Evolutionary conservation across 2,329 filamentous ascomycete species (phyloP), one percentile per base, ranked within the genome.

Genomic region (Didymella arachidicola): DNA sequence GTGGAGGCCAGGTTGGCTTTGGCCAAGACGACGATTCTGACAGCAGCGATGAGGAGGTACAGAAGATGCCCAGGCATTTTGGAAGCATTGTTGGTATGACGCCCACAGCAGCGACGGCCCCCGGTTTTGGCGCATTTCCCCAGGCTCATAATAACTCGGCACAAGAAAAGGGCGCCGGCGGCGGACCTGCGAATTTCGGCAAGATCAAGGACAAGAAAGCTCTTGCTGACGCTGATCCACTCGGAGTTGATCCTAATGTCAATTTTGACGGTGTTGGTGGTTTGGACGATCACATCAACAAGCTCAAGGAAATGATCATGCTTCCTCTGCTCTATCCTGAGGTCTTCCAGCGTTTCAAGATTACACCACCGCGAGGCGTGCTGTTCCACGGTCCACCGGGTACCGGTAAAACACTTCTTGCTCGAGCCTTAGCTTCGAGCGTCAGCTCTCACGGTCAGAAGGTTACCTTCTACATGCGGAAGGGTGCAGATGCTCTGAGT

Each of bases 381-480:
- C 79, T 99, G 59, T 99, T 99, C 78, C 95, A 99, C 74, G 95
- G 95, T 32, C 95, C 95, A 53, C 95, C 96, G 5, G 95, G 95
- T 76, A 99, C 95, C 16, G 95, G 95, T 84, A 99, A 97, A 81
- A 99, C 95, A 12, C 83, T 99, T n/a, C 86, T 99, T 60, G 95
- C 96, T 51, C 87, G 95, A 70, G 95, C 95, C 41, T 82, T 99
- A 45, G 93, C 96, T 48, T 96, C 95, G 55, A 96, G 91, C 61
- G 90, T 97, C 59, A 93, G 92, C 63, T 87, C 90, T 12, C 90
- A 94, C 48, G 94, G 94, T 22, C 89, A 90, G 66, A 98, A 98
- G 76, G 95, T 99, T 63, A 98, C 93, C 0, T 99, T 99, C 70
- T 99, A 98, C 79, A 99, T 99, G 95, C 90, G 95, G 60, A 99